A percentile compares a stretch with the other conserved stretches of the same genome.
These are phyloP conservation scores for Thelephora aurantiotincta DNA, from an alignment of 768 basidiomycete genomes.

Conservation along the genomic window DNA sequence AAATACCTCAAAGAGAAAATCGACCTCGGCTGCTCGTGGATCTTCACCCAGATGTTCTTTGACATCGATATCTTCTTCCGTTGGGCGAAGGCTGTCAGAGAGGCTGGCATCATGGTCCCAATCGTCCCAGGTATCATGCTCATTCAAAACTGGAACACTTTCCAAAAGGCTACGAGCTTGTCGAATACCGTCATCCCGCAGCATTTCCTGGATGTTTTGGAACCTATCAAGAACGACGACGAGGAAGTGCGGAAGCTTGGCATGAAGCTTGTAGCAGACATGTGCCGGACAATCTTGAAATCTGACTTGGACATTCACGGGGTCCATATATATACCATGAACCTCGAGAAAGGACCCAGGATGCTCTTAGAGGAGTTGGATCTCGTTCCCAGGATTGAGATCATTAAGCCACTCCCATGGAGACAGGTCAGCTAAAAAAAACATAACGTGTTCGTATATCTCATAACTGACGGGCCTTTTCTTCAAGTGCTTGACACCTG, in stretches of 20 bases:
- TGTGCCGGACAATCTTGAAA: slow-evolving; percentile 78
- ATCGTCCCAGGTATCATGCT: slow-evolving; percentile 92
- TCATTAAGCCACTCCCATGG: slow-evolving; percentile 94
- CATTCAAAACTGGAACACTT: slow-evolving; percentile 94
- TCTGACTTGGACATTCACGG: slow-evolving; percentile 77
- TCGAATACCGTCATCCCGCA: slow-evolving; percentile 73
- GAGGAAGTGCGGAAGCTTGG: slow-evolving; percentile 88
- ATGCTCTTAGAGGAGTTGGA: slow-evolving; percentile 90
- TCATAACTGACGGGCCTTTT: slow-evolving; percentile 6
- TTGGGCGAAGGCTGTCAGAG: slow-evolving; percentile 79
- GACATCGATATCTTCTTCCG: slow-evolving; percentile 82
- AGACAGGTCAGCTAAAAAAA: slow-evolving; percentile 49
- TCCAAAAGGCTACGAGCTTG: slow-evolving; percentile 67
- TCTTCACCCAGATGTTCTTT: slow-evolving; percentile 99
- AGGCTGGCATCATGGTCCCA: slow-evolving; percentile 76
- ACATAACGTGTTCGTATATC: background rate
- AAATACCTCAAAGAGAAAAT: slow-evolving; percentile 81
- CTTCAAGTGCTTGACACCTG: slow-evolving; percentile 77
- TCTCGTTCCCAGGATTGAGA: slow-evolving; percentile 77
- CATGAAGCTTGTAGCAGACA: slow-evolving; percentile 86
- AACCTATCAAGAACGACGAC: slow-evolving; percentile 84
- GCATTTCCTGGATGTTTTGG: slow-evolving; percentile 56
- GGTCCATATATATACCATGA: slow-evolving; percentile 96
- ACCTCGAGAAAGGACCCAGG: slow-evolving; percentile 87
- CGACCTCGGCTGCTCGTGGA: slow-evolving; percentile 81